These are phyloP conservation scores for Saitozyma podzolica DNA, from an alignment of 768 basidiomycete species.

Conservation along the genomic window DNA sequence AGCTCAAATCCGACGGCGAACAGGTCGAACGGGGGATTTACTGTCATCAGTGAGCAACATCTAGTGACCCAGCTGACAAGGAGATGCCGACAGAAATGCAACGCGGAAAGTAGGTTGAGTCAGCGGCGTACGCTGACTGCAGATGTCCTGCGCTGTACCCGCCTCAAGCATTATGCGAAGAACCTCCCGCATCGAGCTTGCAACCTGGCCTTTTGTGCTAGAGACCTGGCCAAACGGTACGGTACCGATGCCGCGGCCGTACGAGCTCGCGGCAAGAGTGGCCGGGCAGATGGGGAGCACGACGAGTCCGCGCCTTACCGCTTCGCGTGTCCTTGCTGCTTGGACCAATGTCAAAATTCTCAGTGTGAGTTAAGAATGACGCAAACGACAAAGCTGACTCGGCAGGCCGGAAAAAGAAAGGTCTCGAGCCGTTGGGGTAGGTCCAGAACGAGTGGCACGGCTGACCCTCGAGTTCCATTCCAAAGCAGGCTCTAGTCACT, in stretches of 20 bases:
- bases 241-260: constrained; percentile 2
- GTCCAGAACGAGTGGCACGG: neutral
- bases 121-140: neutral
- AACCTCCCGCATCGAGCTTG: constrained; percentile 10
- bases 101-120: constrained; percentile 8
- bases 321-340: constrained; percentile 26
- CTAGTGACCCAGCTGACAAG: neutral
- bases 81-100: constrained; percentile 13
- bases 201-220: constrained; percentile 24
- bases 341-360: constrained; percentile 21
- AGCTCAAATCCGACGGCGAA: too few relatives aligned
- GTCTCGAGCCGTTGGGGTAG: constrained; percentile 18
- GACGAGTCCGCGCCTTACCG: neutral
- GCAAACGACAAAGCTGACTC: neutral
- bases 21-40: neutral
- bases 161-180: constrained; percentile 3
- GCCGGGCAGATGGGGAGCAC: neutral
- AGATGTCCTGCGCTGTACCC: constrained; percentile 16
- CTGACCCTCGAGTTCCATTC: constrained; percentile 1
- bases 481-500: neutral
- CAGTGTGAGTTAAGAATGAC: constrained; percentile 16
- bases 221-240: constrained; percentile 20
- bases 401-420: constrained; percentile 26
- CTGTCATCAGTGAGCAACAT: constrained; percentile 16
- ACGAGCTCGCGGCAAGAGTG: neutral